phyloP scores from a whole-genome alignment of 139 green algal species.

The Tetraselmis striata region DNA sequence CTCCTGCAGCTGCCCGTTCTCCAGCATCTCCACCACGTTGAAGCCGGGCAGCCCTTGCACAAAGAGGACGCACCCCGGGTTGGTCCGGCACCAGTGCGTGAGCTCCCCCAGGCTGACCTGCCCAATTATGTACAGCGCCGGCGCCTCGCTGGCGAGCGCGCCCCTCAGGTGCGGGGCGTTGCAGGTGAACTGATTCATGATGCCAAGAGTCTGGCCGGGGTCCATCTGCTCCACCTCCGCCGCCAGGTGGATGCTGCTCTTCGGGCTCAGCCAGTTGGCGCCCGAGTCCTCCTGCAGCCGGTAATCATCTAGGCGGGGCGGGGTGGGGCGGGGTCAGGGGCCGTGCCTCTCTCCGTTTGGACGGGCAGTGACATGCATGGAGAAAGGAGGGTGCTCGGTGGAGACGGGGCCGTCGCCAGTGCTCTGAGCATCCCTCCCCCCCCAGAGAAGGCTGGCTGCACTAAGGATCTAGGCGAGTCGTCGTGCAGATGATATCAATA shows the following conservation, averaged over 20 bases:
- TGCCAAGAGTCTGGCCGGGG: neutral
- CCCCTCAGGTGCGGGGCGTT: neutral
- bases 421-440: too few relatives aligned
- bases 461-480: too few relatives aligned
- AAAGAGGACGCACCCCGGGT: neutral
- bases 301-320: neutral
- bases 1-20: neutral
- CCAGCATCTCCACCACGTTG: neutral
- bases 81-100: neutral
- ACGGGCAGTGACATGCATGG: too few relatives aligned
- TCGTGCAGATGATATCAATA: too few relatives aligned
- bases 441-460: too few relatives aligned
- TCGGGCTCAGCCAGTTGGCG: neutral
- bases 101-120: neutral
- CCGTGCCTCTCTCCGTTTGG: too few relatives aligned
- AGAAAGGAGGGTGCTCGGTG: too few relatives aligned
- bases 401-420: too few relatives aligned
- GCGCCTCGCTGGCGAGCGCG: neutral
- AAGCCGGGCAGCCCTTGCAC: neutral
- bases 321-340: too few relatives aligned
- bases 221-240: neutral
- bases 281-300: neutral
- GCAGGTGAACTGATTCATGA: neutral
- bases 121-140: neutral
- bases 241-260: neutral